These are phyloP conservation scores for Metschnikowia picachoensis DNA, from an alignment of 805 yeast species.

Conservation along the genomic window DNA sequence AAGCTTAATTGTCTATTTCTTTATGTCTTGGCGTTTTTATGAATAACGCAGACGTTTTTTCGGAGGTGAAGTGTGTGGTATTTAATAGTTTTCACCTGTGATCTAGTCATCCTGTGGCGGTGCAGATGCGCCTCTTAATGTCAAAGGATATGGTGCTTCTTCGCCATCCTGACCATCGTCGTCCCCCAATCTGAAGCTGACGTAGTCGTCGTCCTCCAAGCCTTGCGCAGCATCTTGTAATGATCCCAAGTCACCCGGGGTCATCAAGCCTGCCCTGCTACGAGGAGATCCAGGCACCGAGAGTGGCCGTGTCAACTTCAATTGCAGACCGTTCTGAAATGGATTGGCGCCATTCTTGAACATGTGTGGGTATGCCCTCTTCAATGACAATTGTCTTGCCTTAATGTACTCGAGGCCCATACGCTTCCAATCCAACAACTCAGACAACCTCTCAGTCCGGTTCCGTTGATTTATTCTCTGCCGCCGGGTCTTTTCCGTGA, in stretches of 20 bases:
- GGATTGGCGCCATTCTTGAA: slow-evolving; percentile 54
- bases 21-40: too few species aligned
- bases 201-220: slow-evolving; percentile 71
- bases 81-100: background rate
- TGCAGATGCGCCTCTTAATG: slow-evolving; percentile 47
- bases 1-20: too few species aligned
- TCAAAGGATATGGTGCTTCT: slow-evolving; percentile 40
- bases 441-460: slow-evolving; percentile 91
- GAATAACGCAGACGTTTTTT: too few species aligned
- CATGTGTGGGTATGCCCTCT: slow-evolving; percentile 89
- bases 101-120: slow-evolving; percentile 31
- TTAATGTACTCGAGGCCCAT: slow-evolving; percentile 96
- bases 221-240: slow-evolving; percentile 82
- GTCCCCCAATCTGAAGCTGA: slow-evolving; percentile 49
- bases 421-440: slow-evolving; percentile 93
- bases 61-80: too few species aligned
- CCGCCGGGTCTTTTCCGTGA: slow-evolving; percentile 84
- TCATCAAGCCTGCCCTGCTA: slow-evolving; percentile 71
- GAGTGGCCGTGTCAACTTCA: slow-evolving; percentile 84
- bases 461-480: slow-evolving; percentile 97
- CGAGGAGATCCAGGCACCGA: slow-evolving; percentile 98
- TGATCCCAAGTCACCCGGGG: slow-evolving; percentile 98
- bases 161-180: slow-evolving; percentile 40
- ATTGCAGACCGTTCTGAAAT: slow-evolving; percentile 41
- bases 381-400: slow-evolving; percentile 87